Conservation (phyloP, 768 basidiomycete species). For the Leccinum longicurvipes region DNA sequence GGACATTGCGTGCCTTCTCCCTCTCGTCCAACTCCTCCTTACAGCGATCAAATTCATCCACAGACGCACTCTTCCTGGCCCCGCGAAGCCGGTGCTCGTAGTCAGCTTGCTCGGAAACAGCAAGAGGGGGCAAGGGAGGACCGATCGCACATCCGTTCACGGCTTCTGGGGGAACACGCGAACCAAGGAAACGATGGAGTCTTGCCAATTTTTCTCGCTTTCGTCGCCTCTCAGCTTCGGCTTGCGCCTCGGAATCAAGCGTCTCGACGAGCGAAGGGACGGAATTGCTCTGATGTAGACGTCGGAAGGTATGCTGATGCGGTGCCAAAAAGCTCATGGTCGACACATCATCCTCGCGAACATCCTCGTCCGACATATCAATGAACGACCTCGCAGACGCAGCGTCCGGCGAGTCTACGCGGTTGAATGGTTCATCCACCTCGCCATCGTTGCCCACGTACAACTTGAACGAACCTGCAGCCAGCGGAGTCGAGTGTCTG, state of each 20-base stretch:
- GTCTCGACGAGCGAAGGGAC: slow-evolving; percentile 47
- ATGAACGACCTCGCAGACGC: slow-evolving; percentile 47
- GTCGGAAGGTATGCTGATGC: slow-evolving; percentile 18
- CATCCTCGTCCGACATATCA: slow-evolving; percentile 66
- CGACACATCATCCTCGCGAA: slow-evolving; percentile 30
- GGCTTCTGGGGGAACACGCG: slow-evolving; percentile 67
- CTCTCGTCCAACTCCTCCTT: slow-evolving; percentile 67
- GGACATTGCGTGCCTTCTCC: slow-evolving; percentile 79
- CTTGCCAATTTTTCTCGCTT: slow-evolving; percentile 78
- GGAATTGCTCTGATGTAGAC: slow-evolving; percentile 36
- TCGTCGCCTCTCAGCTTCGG: slow-evolving; percentile 60
- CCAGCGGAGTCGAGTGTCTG: slow-evolving; percentile 55
- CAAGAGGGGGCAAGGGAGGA: slow-evolving; percentile 31
- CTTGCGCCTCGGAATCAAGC: slow-evolving; percentile 49
- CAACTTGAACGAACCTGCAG: slow-evolving; percentile 42
- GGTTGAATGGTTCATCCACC: slow-evolving; percentile 4
- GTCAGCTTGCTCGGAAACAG: slow-evolving; percentile 27
- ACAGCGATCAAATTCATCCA: slow-evolving; percentile 55
- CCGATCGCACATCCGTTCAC: slow-evolving; percentile 48
- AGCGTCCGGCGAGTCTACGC: slow-evolving; percentile 15
- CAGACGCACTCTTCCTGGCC: slow-evolving; percentile 42
- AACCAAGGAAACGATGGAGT: slow-evolving; percentile 84
- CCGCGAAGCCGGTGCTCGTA: slow-evolving; percentile 45
- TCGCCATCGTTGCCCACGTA: slow-evolving; percentile 10
- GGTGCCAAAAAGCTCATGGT: slow-evolving; percentile 30